Evolutionary conservation across 2,329 filamentous ascomycete genomes (phyloP).

Genomic region (Colletotrichum sublineola): DNA sequence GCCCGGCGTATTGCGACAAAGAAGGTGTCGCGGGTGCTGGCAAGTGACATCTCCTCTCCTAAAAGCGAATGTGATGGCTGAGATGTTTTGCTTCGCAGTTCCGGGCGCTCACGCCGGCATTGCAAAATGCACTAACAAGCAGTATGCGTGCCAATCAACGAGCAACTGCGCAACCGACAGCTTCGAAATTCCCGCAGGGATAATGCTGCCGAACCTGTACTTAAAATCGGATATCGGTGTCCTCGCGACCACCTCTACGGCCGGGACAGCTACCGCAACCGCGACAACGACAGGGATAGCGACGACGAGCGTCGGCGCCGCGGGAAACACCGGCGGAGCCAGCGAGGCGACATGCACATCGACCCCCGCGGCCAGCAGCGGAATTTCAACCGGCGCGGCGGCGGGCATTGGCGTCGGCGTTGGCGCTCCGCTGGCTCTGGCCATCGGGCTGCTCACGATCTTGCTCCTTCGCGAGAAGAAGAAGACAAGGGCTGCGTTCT

Average conservation of each 20-base stretch:
- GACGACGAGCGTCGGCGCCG: not conserved
- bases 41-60: not conserved
- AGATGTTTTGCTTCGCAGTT: conserved; percentile 10
- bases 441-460: conserved; percentile 15
- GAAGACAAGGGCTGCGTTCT: conserved; percentile 18
- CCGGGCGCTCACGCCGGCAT: not conserved
- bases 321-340: not conserved
- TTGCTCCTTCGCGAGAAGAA: conserved; percentile 38
- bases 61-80: not conserved
- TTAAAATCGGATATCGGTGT: conserved; percentile 19
- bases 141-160: conserved; percentile 21
- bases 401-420: conserved; percentile 34
- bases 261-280: not conserved
- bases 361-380: not conserved
- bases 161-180: conserved; percentile 34
- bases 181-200: conserved; percentile 7
- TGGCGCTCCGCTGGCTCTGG: conserved; percentile 32
- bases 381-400: conserved; percentile 34
- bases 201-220: conserved; percentile 29
- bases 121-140: conserved; percentile 5
- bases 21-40: conserved; percentile 1
- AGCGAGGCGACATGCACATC: conserved; percentile 1
- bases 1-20: conserved; percentile 34
- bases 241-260: not conserved
- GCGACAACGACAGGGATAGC: not conserved